phyloP scores from a whole-genome alignment of 2,329 filamentous ascomycete species.

The Scedosporium aurantiacum region DNA sequence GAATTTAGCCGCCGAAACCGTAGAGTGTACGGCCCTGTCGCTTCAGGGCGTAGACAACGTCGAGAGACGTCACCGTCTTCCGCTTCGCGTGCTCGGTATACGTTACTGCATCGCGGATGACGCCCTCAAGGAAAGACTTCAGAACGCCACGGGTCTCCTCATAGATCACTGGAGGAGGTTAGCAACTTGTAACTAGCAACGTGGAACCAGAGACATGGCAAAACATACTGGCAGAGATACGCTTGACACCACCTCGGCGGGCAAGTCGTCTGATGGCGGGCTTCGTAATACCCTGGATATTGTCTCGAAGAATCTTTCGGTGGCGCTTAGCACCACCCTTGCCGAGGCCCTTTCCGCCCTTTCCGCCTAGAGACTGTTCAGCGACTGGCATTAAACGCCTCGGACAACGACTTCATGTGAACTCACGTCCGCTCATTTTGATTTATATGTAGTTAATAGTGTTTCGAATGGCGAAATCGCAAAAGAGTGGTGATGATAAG shows the following conservation, averaged over 20 bases:
- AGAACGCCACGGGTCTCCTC: slow-evolving; percentile 68
- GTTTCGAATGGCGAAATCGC: no score
- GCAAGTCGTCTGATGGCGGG: slow-evolving; percentile 96
- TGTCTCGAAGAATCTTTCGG: slow-evolving; percentile 98
- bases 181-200: not conserved
- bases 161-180: slow-evolving; percentile 51
- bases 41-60: slow-evolving; percentile 59
- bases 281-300: slow-evolving; percentile 99
- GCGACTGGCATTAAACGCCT: not conserved
- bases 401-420: not conserved
- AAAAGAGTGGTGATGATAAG: no score
- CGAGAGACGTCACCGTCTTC: slow-evolving; percentile 65
- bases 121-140: slow-evolving; percentile 67
- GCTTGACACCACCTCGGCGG: slow-evolving; percentile 99
- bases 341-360: slow-evolving; percentile 95
- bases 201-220: not conserved
- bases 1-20: slow-evolving; percentile 73
- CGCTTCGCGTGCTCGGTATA: slow-evolving; percentile 74
- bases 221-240: slow-evolving; percentile 84
- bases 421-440: slow-evolving; percentile 13
- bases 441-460: not conserved
- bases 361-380: slow-evolving; percentile 52
- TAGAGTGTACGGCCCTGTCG: slow-evolving; percentile 68
- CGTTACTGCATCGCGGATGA: slow-evolving; percentile 67
- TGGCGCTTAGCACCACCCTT: slow-evolving; percentile 98